Evolutionary conservation across 495 filamentous ascomycete species (phyloP), one percentile per base, ranked within the genome.

Genomic region (Aspergillus heteromorphus): DNA sequence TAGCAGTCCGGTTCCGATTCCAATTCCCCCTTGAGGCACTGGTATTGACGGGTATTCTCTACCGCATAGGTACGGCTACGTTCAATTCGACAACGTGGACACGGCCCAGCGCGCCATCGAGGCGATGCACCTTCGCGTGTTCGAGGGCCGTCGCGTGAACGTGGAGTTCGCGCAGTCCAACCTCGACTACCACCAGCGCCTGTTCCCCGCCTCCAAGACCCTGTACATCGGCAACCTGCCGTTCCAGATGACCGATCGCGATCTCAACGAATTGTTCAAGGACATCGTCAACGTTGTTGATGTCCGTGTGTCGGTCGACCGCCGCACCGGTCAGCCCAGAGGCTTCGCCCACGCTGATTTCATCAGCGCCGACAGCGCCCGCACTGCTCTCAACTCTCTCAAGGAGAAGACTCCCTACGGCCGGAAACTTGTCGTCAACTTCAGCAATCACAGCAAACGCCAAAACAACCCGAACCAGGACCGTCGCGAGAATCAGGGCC

Each of bases 301-400:
- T 60, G 84, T 98, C 29, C 83, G 93, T 42, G 85, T 98, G 29
- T 87, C 93, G 34, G 87, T 97, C 57, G 93, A 98, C 69, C 82
- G 90, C 49, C 81, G 86, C 20, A 92, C 91, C 5, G 92, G 93
- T 13, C 85, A 89, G 68, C 89, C 88, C 16, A 81, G 89, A 59
- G 93, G 93, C 43, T 98, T 96, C 63, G 87, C 85, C 9, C 93
- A 97, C 65, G 88, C 84, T 18, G 92, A 97, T 62, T 98, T 98
- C 65, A 53, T 76, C 17, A 81, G 88, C 62, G 58, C 85, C 10
- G 69, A 79, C 50, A 80, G 78, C 38, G 90, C 92, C 10, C 54
- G 67, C 40, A 67, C 63, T 21, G 92, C 80, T 0, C 72, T 66
- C 58, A 78, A 83, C 42, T 64, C 77, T 36, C 74, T 97, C 21